These are phyloP conservation scores for Diplotaxis tenuifolia DNA, from an alignment of 345 rosid genomes.

Conservation along the genomic window DNA sequence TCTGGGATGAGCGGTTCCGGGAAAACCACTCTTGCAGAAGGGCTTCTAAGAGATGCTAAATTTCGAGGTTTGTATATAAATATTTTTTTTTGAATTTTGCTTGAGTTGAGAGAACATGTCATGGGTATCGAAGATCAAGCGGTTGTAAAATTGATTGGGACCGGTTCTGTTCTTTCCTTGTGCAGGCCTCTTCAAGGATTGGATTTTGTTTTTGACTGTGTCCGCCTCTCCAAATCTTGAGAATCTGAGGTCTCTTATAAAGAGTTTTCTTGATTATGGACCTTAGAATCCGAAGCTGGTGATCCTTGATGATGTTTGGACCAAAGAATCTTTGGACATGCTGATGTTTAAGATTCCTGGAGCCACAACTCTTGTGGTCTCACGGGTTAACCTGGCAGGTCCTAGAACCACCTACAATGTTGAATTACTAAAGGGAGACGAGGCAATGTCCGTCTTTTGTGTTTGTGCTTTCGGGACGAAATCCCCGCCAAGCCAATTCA, in stretches of 20 bases:
- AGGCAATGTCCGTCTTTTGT: slow-evolving; percentile 25
- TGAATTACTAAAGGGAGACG: slow-evolving; percentile 55
- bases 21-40: not conserved
- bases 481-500: not conserved
- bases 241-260: slow-evolving; percentile 41
- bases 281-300: slow-evolving; percentile 40
- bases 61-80: not conserved
- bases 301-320: slow-evolving; percentile 89
- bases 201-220: slow-evolving; percentile 62
- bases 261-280: slow-evolving; percentile 38
- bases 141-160: too few relatives aligned
- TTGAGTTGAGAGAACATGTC: too few relatives aligned
- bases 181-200: slow-evolving; percentile 48
- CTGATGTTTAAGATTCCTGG: slow-evolving; percentile 47
- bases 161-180: too few relatives aligned
- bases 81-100: too few relatives aligned
- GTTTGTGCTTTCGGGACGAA: not conserved
- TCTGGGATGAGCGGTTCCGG: not conserved
- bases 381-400: slow-evolving; percentile 54
- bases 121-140: too few relatives aligned
- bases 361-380: slow-evolving; percentile 67
- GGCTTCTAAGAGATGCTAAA: not conserved
- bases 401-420: slow-evolving; percentile 46
- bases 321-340: slow-evolving; percentile 49
- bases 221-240: slow-evolving; percentile 80